Evolutionary conservation across 371 early-diverging fungal genomes (phyloP).

Genomic region (Haplosporangium sp.): DNA sequence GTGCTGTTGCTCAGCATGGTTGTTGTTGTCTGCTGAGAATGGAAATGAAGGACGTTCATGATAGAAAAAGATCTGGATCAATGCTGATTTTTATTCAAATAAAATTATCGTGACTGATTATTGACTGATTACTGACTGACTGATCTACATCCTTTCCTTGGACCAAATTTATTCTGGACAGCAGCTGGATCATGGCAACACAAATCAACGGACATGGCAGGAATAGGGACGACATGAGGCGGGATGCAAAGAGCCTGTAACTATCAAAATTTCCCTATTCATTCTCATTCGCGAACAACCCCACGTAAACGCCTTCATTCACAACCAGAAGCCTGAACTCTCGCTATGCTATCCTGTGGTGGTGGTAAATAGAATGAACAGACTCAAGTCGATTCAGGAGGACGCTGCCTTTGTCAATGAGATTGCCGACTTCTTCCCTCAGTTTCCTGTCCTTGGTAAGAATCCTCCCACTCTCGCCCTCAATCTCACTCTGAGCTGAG

Average conservation of each 20-base stretch:
- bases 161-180: background rate
- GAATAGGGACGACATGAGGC: slow-evolving; percentile 49
- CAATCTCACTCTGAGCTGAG: background rate
- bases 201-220: slow-evolving; percentile 38
- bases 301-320: too few species aligned
- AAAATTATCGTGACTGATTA: too few species aligned
- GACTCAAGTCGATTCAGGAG: slow-evolving; percentile 80
- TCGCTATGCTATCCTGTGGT: background rate
- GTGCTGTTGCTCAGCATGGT: background rate
- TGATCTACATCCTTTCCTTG: too few species aligned
- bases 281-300: background rate
- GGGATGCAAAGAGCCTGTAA: slow-evolving; percentile 54
- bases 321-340: background rate
- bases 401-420: slow-evolving; percentile 79
- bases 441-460: slow-evolving; percentile 73
- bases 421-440: slow-evolving; percentile 65
- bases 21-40: background rate
- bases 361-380: slow-evolving; percentile 69
- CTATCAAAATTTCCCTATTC: background rate
- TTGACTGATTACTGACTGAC: too few species aligned
- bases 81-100: background rate
- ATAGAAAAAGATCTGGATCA: too few species aligned
- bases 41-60: background rate
- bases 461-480: slow-evolving; percentile 5
- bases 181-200: slow-evolving; percentile 12